These are phyloP conservation scores for Ogataea zsoltii DNA, from an alignment of 805 yeast genomes.

Conservation along the genomic window DNA sequence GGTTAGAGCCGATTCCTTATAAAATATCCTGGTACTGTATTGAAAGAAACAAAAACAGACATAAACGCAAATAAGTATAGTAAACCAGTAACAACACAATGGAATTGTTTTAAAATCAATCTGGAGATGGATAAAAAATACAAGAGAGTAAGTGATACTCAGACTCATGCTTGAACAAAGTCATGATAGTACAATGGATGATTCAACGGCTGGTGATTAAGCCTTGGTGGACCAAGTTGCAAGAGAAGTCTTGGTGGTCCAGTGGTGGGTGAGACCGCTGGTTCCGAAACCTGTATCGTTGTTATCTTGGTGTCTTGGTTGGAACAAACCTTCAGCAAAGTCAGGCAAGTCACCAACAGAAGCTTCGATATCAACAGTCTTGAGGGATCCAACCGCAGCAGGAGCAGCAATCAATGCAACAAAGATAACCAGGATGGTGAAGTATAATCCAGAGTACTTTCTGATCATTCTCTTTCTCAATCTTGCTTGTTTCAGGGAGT, in stretches of 20 bases:
- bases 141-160: constrained; percentile 1
- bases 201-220: constrained; percentile 23
- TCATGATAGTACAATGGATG: constrained; percentile 7
- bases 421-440: constrained; percentile 66
- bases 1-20: too few species aligned
- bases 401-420: constrained; percentile 85
- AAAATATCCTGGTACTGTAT: constrained; percentile 5
- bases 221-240: constrained; percentile 52
- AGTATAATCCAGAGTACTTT: constrained; percentile 84
- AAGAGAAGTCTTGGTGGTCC: constrained; percentile 46
- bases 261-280: constrained; percentile 40
- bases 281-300: constrained; percentile 76
- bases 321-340: constrained; percentile 68
- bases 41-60: constrained; percentile 8
- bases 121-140: constrained; percentile 6
- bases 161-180: neutral
- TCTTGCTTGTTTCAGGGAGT: constrained; percentile 93
- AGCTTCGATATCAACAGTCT: constrained; percentile 40
- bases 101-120: constrained; percentile 1
- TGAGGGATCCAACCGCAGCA: constrained; percentile 68
- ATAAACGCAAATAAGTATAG: constrained; percentile 9
- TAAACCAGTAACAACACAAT: constrained; percentile 4
- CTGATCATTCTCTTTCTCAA: constrained; percentile 97
- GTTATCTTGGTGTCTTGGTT: constrained; percentile 79
- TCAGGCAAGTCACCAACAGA: constrained; percentile 34